Evolutionary conservation across 116 monocot species (phyloP).

Genomic region (Cymodocea nodosa): DNA sequence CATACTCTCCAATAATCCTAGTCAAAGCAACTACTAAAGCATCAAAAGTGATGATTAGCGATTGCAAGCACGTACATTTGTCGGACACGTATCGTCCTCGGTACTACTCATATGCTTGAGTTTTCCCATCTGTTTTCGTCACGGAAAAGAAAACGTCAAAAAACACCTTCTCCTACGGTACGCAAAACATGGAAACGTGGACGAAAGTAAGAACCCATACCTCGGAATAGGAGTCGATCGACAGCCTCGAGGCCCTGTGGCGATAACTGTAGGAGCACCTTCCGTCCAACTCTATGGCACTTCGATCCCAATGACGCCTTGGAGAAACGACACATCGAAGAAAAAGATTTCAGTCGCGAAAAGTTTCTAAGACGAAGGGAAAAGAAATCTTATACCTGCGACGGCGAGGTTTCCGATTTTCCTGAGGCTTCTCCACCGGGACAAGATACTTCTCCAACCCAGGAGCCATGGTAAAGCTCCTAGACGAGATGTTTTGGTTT

Average conservation of each 20-base stretch:
- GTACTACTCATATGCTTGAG: conserved; percentile 30
- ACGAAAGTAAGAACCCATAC: conserved; percentile 16
- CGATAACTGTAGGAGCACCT: conserved; percentile 24
- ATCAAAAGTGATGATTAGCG: neutral
- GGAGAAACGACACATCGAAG: neutral
- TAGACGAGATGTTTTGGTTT: no score
- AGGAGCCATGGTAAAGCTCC: no score
- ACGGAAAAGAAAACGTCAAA: conserved; percentile 3
- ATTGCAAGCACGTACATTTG: conserved; percentile 21
- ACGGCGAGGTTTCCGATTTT: conserved; percentile 16
- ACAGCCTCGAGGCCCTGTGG: conserved; percentile 38
- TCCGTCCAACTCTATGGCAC: conserved; percentile 37
- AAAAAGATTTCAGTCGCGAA: neutral
- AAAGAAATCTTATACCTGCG: conserved; percentile 6
- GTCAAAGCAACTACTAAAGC: neutral
- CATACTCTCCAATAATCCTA: neutral
- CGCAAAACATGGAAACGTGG: neutral
- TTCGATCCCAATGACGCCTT: conserved; percentile 40
- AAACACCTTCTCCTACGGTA: neutral
- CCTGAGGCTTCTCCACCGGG: conserved; percentile 7
- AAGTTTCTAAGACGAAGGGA: neutral
- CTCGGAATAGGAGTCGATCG: conserved; percentile 52
- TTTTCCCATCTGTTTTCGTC: conserved; percentile 20
- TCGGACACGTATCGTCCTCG: conserved; percentile 23
- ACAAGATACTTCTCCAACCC: conserved; percentile 39